Base-by-base conservation (phyloP, 495 filamentous ascomycete genomes). In the Penicillium diatomitis region DNA sequence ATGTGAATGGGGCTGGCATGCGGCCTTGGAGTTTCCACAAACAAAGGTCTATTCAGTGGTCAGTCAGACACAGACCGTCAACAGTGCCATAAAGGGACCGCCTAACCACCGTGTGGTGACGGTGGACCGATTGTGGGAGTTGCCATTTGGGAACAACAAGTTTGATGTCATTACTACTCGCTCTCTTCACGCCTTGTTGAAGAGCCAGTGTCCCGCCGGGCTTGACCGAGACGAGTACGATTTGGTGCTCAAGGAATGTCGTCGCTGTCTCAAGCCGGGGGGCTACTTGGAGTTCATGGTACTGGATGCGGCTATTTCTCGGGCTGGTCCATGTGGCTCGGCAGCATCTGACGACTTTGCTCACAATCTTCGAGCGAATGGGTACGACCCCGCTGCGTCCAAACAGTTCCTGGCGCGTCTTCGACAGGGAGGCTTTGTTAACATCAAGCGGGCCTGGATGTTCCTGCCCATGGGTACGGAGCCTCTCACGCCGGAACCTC, bases 1-100 rank as follows among this genome's bases (percentile, higher is more conserved):
- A 8, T 88, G 87, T 61, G 90, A 94, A 67, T 98, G 92, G 92
- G 94, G 86, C 30, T 98, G 92, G 92, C 82, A 91, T 62, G 82
- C 86, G 32, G 89, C 92, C 0, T 72, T 83, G 32, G 85, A 88
- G 59, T 89, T 90, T 62, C 87, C 84, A 8, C 82, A 90, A 58
- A 80, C 84, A 41, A 87, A 85, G 62, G 81, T 95, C 41, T 92
- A 89, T 66, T 96, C 90, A 4, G 88, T 86, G 40, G 83, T 83
- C 29, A 84, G 82, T 52, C 84, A 86, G 58, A 78, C 71, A 38
- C 84, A 85, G 51, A 64, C 78, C 36, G 80, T 82, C 60, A 84
- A 86, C 63, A 75, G 71, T 47, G 82, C 79, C 49, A 82, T 90
- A 48, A 74, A 83, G 36, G 90, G 91, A 9, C 92, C 94, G 0